Conservation (phyloP, 352 stramenopile genomes). For the Thraustochytrium sp. region DNA sequence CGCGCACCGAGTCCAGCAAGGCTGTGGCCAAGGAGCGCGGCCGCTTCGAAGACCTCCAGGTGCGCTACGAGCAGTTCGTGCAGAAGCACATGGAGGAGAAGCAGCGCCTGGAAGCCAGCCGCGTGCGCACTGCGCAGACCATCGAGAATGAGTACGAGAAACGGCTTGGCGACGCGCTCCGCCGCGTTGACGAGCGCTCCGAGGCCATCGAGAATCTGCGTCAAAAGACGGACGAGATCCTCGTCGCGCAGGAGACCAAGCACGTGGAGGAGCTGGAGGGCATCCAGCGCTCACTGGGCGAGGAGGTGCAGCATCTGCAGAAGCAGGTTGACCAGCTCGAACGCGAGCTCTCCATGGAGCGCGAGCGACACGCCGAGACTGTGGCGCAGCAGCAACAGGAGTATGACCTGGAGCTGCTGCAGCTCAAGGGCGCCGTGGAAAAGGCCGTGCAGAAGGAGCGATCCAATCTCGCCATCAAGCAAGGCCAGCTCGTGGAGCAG, state of each 20-base stretch:
- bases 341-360: conserved; percentile 37
- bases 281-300: conserved; percentile 49
- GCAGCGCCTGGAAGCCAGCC: background rate
- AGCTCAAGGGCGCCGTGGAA: conserved; percentile 55
- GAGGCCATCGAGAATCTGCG: conserved; percentile 27
- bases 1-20: conserved; percentile 11
- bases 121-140: conserved; percentile 1
- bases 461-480: conserved; percentile 53
- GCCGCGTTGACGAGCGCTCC: background rate
- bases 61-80: conserved; percentile 21
- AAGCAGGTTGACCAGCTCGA: conserved; percentile 55
- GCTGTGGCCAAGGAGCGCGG: background rate
- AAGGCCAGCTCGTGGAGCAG: conserved; percentile 49
- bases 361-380: conserved; percentile 32
- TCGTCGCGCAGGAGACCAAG: conserved; percentile 44
- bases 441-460: conserved; percentile 53
- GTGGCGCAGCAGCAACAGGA: conserved; percentile 59
- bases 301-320: conserved; percentile 51
- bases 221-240: background rate
- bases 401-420: conserved; percentile 58
- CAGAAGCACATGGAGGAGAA: conserved; percentile 41
- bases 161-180: background rate
- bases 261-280: conserved; percentile 43
- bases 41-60: conserved; percentile 10
- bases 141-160: conserved; percentile 43